Percentiles rank a stretch among this genome's conserved stretches.
These are phyloP conservation scores for Alternaria ethzedia DNA, from an alignment of 2,329 filamentous ascomycete genomes.

Conservation along the genomic window DNA sequence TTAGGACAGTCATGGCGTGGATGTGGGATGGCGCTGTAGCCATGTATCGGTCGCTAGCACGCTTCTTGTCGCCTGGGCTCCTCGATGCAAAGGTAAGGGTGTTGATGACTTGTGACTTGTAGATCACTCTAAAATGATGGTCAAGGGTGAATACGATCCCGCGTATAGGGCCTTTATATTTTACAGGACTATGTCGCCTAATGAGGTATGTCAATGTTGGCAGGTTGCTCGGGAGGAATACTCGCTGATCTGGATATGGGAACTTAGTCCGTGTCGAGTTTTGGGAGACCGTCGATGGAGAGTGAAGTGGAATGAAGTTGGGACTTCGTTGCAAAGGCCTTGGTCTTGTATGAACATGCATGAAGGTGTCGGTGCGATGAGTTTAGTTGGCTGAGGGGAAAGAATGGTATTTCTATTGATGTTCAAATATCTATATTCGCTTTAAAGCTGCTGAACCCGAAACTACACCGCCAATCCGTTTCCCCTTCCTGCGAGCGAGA, in stretches of 20 bases:
- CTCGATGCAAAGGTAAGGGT: not conserved
- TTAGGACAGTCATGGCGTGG: not conserved
- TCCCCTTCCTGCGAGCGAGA: not conserved
- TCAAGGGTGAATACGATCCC: not conserved
- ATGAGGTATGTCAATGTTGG: not conserved
- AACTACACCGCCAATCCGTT: no score
- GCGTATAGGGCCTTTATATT: not conserved
- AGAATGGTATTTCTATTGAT: no score
- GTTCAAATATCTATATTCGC: not conserved
- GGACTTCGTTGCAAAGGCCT: not conserved
- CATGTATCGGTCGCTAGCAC: not conserved
- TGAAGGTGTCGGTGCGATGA: no score
- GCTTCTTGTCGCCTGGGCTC: not conserved
- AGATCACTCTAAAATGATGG: not conserved
- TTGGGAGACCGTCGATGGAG: not conserved
- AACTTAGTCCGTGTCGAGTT: constrained; percentile 3
- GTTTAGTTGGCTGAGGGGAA: no score
- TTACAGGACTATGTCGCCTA: not conserved
- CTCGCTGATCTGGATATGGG: not conserved
- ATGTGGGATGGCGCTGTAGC: not conserved
- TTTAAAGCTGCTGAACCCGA: not conserved
- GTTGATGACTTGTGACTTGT: not conserved
- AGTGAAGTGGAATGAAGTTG: not conserved
- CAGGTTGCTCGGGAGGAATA: not conserved
- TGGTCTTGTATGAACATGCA: not conserved